phyloP scores from a whole-genome alignment of 2,329 filamentous ascomycete genomes.

The Grosmannia clavigera region DNA sequence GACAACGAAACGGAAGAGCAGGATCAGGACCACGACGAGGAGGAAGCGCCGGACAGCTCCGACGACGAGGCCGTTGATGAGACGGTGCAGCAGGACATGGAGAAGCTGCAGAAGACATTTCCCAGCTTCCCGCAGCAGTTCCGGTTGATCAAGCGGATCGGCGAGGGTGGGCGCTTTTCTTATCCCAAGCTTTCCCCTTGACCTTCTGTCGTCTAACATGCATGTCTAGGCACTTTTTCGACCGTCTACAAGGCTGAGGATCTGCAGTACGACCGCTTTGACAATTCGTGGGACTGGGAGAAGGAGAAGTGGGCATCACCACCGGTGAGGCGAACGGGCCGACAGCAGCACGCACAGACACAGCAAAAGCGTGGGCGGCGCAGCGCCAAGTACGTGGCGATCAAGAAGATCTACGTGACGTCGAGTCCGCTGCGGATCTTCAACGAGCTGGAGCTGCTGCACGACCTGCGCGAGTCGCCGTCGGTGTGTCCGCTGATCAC shows the following conservation, averaged over 20 bases:
- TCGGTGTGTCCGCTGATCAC: slow-evolving; percentile 94
- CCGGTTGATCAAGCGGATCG: slow-evolving; percentile 89
- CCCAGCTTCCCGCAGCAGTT: slow-evolving; percentile 74
- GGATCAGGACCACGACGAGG: slow-evolving; percentile 20
- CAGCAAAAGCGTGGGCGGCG: slow-evolving; percentile 13
- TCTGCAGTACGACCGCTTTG: slow-evolving; percentile 66
- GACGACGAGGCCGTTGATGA: slow-evolving; percentile 54
- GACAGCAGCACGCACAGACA: slow-evolving; percentile 14
- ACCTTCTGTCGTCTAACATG: not conserved
- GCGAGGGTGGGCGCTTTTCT: slow-evolving; percentile 57
- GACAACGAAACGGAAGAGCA: slow-evolving; percentile 5
- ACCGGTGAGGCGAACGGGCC: slow-evolving; percentile 41
- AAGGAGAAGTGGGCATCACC: slow-evolving; percentile 58
- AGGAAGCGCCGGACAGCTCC: slow-evolving; percentile 35
- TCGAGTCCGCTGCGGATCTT: slow-evolving; percentile 87
- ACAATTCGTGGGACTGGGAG: slow-evolving; percentile 78
- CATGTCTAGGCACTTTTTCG: slow-evolving; percentile 71
- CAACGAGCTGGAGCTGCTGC: slow-evolving; percentile 88
- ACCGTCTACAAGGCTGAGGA: slow-evolving; percentile 99
- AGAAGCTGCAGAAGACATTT: slow-evolving; percentile 69
- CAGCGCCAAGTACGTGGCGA: slow-evolving; percentile 70
- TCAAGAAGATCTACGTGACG: slow-evolving; percentile 99
- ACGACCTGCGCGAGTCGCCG: slow-evolving; percentile 70
- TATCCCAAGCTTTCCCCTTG: not conserved
- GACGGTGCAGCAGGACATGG: slow-evolving; percentile 73